Evolutionary conservation across 2,329 filamentous ascomycete genomes (phyloP), one percentile per base, ranked within the genome.

Genomic region (Anthostomella pinea): DNA sequence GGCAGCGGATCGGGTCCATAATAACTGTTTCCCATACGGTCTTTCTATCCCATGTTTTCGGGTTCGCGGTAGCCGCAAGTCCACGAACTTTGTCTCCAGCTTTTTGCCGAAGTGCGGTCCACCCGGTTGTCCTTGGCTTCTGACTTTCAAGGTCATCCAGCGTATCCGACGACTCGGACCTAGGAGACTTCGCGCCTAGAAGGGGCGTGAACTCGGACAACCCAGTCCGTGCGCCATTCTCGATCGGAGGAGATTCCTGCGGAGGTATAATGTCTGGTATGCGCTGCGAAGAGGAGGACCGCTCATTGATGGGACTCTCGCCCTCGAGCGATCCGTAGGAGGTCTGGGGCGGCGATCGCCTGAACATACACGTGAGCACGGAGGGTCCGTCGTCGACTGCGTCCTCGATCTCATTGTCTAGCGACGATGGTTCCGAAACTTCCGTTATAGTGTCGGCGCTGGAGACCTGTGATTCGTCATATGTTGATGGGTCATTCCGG

Each of bases 21-120:
- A 94, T 63, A 0, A 72, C 73, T 28, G 76, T 74, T 24, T 77
- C 62, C 72, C 81, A 83, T 6, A 95, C 69, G 1, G 73, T 66
- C 48, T 73, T 75, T 38, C 69, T 71, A 58, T 91, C 72, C 86
- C 90, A 96, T 15, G 70, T 71, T 48, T 83, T 85, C 0, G 85
- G 84, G 50, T 81, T 79, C 3, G 70, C 58, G 5, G 76, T 52
- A 8, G 43, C 31, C n/a, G 49, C 41, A 8, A 61, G 29, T 8
- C 38, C 38, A 11, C 46, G 49, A 9, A 63, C 18, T 17, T 30
- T 52, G 15, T 42, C 39, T 25, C 32, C 43, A 39, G 38, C 45
- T 34, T 11, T 37, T 17, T 39, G 45, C 31, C 38, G 48, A 29
- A 66, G 48, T 11, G 53, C 55, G 10, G 61, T 52, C 35, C 46